Evolutionary conservation across 371 early-diverging fungal species (phyloP).

Genomic region (Coemansia sp.): DNA sequence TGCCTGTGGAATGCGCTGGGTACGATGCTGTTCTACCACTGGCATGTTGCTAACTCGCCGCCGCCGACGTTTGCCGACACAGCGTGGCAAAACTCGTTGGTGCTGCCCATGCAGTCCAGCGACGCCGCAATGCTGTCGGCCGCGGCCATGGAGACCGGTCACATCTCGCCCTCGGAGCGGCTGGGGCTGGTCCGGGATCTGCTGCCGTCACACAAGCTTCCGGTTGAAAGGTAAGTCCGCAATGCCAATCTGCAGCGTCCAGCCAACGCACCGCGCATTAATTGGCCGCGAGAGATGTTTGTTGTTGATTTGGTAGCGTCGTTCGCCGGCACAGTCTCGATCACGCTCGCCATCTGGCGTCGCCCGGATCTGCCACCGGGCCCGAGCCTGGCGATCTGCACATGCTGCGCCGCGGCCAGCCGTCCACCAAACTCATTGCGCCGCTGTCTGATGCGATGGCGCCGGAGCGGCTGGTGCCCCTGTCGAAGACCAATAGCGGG

Average conservation of each 20-base stretch:
- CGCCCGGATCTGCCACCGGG: slow-evolving; percentile 5
- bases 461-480: slow-evolving; percentile 29
- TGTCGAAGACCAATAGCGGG: slow-evolving; percentile 34
- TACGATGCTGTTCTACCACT: slow-evolving; percentile 40
- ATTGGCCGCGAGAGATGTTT: too few species aligned
- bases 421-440: slow-evolving; percentile 7
- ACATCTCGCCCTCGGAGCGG: slow-evolving; percentile 18
- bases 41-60: slow-evolving; percentile 32
- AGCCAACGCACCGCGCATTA: too few species aligned
- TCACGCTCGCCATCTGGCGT: slow-evolving; percentile 15
- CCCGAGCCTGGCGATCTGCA: slow-evolving; percentile 18
- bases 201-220: slow-evolving; percentile 32
- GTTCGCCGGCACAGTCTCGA: slow-evolving; percentile 36
- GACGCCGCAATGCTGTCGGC: not conserved
- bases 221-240: slow-evolving; percentile 32
- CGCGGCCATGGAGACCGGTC: slow-evolving; percentile 14
- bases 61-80: slow-evolving; percentile 36
- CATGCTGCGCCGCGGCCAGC: not conserved
- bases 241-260: not conserved
- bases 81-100: slow-evolving; percentile 33
- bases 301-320: slow-evolving; percentile 18
- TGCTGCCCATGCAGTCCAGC: slow-evolving; percentile 15
- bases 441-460: slow-evolving; percentile 28
- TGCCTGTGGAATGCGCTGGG: slow-evolving; percentile 47
- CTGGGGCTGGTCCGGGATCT: slow-evolving; percentile 29